Percentiles rank a stretch among this genome's conserved stretches.
These are phyloP conservation scores for Hemerocallis citrina DNA, from an alignment of 106 monocot genomes.

Conservation along the genomic window DNA sequence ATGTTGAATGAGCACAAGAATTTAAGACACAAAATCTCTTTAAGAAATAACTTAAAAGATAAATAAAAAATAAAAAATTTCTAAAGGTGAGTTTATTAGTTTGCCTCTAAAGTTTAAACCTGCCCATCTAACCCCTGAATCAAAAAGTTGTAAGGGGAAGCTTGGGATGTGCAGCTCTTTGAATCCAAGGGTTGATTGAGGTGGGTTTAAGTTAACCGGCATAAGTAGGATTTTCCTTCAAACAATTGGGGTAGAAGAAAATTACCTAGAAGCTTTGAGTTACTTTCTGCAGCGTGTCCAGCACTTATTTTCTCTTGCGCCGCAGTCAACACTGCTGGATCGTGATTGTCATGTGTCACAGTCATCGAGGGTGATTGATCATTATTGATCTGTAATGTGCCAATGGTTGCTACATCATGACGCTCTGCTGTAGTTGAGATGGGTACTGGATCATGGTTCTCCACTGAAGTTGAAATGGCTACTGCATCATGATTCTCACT, in stretches of 20 bases:
- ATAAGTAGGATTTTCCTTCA: too few species aligned
- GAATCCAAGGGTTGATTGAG: too few species aligned
- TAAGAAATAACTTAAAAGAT: not conserved
- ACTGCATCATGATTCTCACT: not conserved
- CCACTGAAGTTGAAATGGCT: not conserved
- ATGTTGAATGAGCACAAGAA: not conserved
- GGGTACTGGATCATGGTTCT: not conserved
- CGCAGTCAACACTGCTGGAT: not conserved
- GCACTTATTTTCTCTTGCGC: not conserved
- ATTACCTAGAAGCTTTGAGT: not conserved
- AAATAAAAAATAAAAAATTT: too few species aligned
- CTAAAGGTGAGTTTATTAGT: too few species aligned
- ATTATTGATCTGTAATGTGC: not conserved
- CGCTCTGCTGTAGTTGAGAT: not conserved
- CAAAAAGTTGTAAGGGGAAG: too few species aligned
- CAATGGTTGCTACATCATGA: not conserved
- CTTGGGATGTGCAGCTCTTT: too few species aligned
- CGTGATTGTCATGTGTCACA: not conserved
- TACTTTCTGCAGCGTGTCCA: not conserved
- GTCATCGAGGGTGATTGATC: not conserved
- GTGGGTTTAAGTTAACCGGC: too few species aligned
- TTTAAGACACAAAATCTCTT: not conserved
- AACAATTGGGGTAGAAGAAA: not conserved
- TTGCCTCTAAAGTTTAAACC: too few species aligned
- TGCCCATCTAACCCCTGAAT: too few species aligned